Percentiles rank a stretch among this genome's conserved stretches.
phyloP scores from a whole-genome alignment of 495 filamentous ascomycete genomes.

The Tuber calosporum region DNA sequence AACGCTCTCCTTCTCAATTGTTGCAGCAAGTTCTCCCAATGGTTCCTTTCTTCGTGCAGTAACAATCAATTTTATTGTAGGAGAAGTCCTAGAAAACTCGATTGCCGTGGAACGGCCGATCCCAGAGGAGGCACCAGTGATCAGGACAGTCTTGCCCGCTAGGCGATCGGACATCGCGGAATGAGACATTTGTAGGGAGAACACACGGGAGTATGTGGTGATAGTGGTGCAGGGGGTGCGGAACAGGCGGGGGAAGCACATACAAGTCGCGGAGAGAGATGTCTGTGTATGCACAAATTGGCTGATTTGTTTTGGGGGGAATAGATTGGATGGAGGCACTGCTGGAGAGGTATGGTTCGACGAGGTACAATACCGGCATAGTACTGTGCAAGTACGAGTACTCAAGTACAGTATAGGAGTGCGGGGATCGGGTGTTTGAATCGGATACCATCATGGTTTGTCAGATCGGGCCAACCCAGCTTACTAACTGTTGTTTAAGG shows the following conservation, averaged over 20 bases:
- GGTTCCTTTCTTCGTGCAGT: slow-evolving; percentile 78
- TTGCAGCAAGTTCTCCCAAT: slow-evolving; percentile 63
- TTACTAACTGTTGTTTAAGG: not conserved
- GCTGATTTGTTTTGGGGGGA: slow-evolving; percentile 6
- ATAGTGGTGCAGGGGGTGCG: slow-evolving; percentile 1
- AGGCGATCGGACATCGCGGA: slow-evolving; percentile 75
- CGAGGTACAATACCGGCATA: no score
- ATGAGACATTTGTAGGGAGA: slow-evolving; percentile 56
- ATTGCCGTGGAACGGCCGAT: slow-evolving; percentile 80
- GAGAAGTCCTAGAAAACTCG: slow-evolving; percentile 85
- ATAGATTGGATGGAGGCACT: slow-evolving; percentile 1
- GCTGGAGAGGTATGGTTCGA: not conserved
- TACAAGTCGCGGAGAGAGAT: slow-evolving; percentile 24
- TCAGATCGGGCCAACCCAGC: not conserved
- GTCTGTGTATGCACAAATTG: slow-evolving; percentile 4
- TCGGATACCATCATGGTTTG: no score
- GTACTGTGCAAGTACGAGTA: no score
- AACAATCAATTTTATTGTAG: slow-evolving; percentile 71
- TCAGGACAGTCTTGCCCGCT: slow-evolving; percentile 83
- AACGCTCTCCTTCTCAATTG: slow-evolving; percentile 64
- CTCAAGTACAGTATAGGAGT: not conserved
- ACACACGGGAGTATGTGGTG: slow-evolving; percentile 9
- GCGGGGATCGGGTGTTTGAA: slow-evolving; percentile 3
- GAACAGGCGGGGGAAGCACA: slow-evolving; percentile 10
- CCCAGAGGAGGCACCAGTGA: slow-evolving; percentile 90